Base-by-base conservation (phyloP, 2,329 filamentous ascomycete genomes). In the Amesomyces nigricolor region DNA sequence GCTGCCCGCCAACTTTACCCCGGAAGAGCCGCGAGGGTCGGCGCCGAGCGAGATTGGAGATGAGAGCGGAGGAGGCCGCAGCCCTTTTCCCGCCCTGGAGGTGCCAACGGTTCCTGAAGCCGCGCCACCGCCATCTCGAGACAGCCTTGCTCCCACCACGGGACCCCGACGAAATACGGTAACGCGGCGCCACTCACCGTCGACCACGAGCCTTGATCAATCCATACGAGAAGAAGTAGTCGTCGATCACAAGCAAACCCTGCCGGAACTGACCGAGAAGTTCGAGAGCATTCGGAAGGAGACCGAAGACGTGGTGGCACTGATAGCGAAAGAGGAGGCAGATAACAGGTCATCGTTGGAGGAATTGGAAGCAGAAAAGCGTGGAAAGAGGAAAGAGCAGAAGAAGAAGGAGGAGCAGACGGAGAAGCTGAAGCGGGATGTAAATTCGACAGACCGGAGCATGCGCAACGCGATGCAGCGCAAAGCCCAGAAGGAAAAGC, bases 391-490 rank as follows among this genome's bases (percentile, higher is more conserved):
- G 64, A 85, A 86, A 59, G 79, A 85, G 17, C 77, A 94, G 52
- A 94, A 89, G 68, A 89, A 95, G 66, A 96, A 95, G 69, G 92
- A 97, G 61, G 90, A 95, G 65, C 88, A 86, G 49, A 96, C 90
- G 47, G 85, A 89, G 44, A 90, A 91, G 66, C 73, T 96, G 52
- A 89, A 88, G 65, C 87, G 87, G 59, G 86, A 92, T 66, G 85
- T 95, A 51, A 86, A 89, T 51, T 83, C 82, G 45, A 83, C 91
- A 5, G 90, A 95, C 69, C 84, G 89, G 51, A 79, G 88, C 61
- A 96, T 95, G 75, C 84, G 90, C 47, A 80, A 84, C 4, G 87
- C 89, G 1, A 87, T 95, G 67, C 88, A 87, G 60, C 86, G 88
- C 58, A 88, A 87, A 63, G 78, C 81, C 0, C 89, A 91, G 66